phyloP scores from a whole-genome alignment of 2,329 filamentous ascomycete species.

The Cordyceps cicadae region DNA sequence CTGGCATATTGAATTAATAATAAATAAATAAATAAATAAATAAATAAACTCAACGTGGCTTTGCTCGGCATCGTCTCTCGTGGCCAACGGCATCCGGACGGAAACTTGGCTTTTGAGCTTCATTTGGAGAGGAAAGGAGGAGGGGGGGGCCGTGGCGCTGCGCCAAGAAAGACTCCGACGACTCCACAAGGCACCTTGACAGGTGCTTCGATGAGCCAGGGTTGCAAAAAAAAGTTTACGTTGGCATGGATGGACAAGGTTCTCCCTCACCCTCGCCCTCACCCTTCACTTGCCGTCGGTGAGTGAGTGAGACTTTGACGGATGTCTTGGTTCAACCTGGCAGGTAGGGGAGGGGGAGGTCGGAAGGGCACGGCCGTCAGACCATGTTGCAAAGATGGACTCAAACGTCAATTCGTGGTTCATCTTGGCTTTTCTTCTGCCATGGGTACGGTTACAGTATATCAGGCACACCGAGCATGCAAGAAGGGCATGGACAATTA shows the following conservation, averaged over 20 bases:
- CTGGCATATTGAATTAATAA: too few species aligned
- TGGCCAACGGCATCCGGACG: background rate
- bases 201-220: background rate
- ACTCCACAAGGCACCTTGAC: background rate
- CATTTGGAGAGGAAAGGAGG: background rate
- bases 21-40: too few species aligned
- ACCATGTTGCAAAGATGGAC: background rate
- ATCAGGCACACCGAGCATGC: too few species aligned
- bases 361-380: background rate
- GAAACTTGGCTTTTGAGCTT: background rate
- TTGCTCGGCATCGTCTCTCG: background rate
- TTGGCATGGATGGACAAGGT: background rate
- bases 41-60: background rate
- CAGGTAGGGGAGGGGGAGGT: background rate
- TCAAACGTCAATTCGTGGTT: background rate
- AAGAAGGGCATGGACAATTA: too few species aligned
- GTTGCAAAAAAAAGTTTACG: too few species aligned
- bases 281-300: background rate
- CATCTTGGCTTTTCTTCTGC: too few species aligned
- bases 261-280: background rate
- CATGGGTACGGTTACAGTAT: too few species aligned
- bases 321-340: background rate
- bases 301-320: background rate
- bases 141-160: background rate
- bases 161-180: too few species aligned